Evolutionary conservation across 1,284 basidiomycete genomes (phyloP).

Genomic region (Ustilago xerochloae): DNA sequence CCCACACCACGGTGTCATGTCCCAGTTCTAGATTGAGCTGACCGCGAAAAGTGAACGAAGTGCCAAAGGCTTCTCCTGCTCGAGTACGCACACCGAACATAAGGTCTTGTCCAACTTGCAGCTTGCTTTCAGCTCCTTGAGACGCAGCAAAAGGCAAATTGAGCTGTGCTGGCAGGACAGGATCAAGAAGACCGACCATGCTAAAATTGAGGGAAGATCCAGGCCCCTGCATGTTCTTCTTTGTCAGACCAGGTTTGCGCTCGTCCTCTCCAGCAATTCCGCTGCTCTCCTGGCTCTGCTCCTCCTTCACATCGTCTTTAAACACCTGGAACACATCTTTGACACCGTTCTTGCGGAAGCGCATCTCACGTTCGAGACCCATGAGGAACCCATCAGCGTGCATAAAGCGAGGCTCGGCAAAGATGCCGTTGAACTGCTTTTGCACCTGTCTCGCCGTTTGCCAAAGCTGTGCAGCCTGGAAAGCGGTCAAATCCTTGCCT

Average conservation of each 20-base stretch:
- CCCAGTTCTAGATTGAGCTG: slow-evolving; percentile 43
- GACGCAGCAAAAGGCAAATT: slow-evolving; percentile 4
- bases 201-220: slow-evolving; percentile 51
- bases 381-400: slow-evolving; percentile 40
- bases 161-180: slow-evolving; percentile 14
- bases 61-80: slow-evolving; percentile 47
- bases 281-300: neutral
- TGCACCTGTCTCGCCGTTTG: slow-evolving; percentile 43
- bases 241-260: slow-evolving; percentile 38
- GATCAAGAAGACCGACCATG: slow-evolving; percentile 45
- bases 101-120: slow-evolving; percentile 23
- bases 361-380: slow-evolving; percentile 38
- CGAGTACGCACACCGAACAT: slow-evolving; percentile 41
- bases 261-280: slow-evolving; percentile 33
- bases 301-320: slow-evolving; percentile 26
- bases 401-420: slow-evolving; percentile 39
- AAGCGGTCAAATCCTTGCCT: neutral
- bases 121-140: neutral
- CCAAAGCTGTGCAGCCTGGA: slow-evolving; percentile 33
- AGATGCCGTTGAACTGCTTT: slow-evolving; percentile 35
- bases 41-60: slow-evolving; percentile 42
- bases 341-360: slow-evolving; percentile 43
- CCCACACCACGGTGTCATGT: slow-evolving; percentile 41
- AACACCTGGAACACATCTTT: slow-evolving; percentile 39
- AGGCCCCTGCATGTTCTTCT: slow-evolving; percentile 50